These are phyloP conservation scores for Phytophthora niederhauseri DNA, from an alignment of 352 stramenopile genomes.

Conservation along the genomic window DNA sequence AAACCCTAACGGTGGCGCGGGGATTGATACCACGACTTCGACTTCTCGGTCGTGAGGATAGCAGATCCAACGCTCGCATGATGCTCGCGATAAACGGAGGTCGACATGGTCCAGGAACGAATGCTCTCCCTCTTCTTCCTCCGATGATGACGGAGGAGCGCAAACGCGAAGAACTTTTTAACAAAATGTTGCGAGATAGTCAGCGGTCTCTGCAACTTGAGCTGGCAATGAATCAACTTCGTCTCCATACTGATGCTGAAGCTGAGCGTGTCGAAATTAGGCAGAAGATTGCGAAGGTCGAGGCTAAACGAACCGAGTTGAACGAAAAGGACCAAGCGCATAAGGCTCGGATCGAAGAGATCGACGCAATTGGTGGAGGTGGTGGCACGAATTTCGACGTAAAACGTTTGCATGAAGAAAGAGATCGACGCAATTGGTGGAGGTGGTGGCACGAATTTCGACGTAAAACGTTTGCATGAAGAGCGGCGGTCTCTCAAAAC, in stretches of 20 bases:
- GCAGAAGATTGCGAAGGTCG: conserved; percentile 20
- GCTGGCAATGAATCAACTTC: conserved; percentile 27
- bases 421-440: conserved; percentile 60
- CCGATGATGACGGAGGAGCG: conserved; percentile 24
- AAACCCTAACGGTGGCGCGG: conserved; percentile 50
- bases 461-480: conserved; percentile 39
- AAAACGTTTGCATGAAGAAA: conserved; percentile 40
- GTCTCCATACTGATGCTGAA: conserved; percentile 21
- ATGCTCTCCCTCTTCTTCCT: conserved; percentile 26
- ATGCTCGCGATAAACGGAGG: conserved; percentile 42
- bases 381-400: conserved; percentile 10
- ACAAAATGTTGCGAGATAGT: conserved; percentile 49
- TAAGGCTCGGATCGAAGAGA: conserved; percentile 59
- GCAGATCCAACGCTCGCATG: conserved; percentile 29
- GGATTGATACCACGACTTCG: conserved; percentile 42
- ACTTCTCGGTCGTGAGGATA: conserved; percentile 33
- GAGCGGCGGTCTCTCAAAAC: conserved; percentile 51
- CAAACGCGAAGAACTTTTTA: conserved; percentile 28
- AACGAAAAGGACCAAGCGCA: conserved; percentile 39
- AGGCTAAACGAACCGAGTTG: conserved; percentile 31
- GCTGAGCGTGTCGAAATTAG: conserved; percentile 19
- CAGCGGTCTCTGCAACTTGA: conserved; percentile 36
- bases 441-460: conserved; percentile 22
- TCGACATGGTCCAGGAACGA: conserved; percentile 26
- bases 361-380: conserved; percentile 54